Percentiles rank a stretch among this genome's conserved stretches.
phyloP scores from a whole-genome alignment of 2,329 filamentous ascomycete genomes.

The Eurotiales sp. region DNA sequence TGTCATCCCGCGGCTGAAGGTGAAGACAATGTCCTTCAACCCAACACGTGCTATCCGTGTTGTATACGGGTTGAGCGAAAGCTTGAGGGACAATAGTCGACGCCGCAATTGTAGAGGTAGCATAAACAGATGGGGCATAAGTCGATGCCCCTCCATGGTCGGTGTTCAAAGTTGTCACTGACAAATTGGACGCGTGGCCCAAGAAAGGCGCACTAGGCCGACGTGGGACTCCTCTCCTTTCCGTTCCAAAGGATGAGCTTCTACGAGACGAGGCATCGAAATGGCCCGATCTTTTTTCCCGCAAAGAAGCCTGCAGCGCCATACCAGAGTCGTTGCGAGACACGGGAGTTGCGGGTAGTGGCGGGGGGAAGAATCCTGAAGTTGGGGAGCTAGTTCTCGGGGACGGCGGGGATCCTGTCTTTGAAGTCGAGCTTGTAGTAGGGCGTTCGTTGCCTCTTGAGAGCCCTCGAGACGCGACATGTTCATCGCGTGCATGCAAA shows the following conservation, averaged over 20 bases:
- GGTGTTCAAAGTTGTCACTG: conserved; percentile 43
- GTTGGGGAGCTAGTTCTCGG: conserved; percentile 65
- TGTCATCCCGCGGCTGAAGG: conserved; percentile 42
- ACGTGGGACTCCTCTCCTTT: conserved; percentile 56
- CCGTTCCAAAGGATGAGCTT: conserved; percentile 88
- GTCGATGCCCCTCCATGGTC: conserved; percentile 38
- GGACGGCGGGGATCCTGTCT: conserved; percentile 53
- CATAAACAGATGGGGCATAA: conserved; percentile 49
- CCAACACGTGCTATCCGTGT: conserved; percentile 42
- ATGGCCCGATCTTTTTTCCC: conserved; percentile 91
- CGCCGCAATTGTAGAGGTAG: conserved; percentile 48
- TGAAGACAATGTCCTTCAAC: conserved; percentile 49
- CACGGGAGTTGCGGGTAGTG: conserved; percentile 70
- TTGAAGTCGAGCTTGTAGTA: conserved; percentile 61
- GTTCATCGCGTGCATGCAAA: conserved; percentile 67
- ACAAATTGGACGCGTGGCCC: conserved; percentile 50
- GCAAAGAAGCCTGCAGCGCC: conserved; percentile 75
- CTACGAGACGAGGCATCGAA: conserved; percentile 78
- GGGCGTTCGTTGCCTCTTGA: conserved; percentile 61
- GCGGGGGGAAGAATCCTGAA: conserved; percentile 73
- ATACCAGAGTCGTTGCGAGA: conserved; percentile 91
- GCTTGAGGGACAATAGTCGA: conserved; percentile 49
- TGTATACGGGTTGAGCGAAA: conserved; percentile 35
- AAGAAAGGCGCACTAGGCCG: conserved; percentile 70
- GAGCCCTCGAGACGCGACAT: conserved; percentile 43